Evolutionary conservation across 768 basidiomycete species (phyloP).

Genomic region (Hygrocybe coccinea): DNA sequence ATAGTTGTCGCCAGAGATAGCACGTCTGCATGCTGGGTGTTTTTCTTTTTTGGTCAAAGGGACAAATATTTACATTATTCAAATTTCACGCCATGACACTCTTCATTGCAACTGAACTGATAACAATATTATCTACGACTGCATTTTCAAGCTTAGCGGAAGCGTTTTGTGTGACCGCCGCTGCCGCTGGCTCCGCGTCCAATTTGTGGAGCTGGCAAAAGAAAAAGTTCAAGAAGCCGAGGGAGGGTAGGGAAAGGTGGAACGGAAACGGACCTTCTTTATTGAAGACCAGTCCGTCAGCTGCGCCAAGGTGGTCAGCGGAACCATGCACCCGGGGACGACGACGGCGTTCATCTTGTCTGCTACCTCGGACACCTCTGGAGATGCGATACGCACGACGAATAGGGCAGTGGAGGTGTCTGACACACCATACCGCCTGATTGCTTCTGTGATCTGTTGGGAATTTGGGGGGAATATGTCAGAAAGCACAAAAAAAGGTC

Average conservation of each 20-base stretch:
- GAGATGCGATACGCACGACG: conserved; percentile 60
- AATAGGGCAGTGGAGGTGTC: conserved; percentile 59
- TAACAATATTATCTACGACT: conserved; percentile 60
- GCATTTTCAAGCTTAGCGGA: conserved; percentile 36
- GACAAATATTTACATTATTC: not conserved
- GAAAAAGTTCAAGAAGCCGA: too few relatives aligned
- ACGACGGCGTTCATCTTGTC: conserved; percentile 55
- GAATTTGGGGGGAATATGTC: not conserved
- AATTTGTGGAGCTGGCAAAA: conserved; percentile 81
- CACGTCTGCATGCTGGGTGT: too few relatives aligned
- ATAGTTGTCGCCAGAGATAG: too few relatives aligned
- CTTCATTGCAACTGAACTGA: conserved; percentile 81
- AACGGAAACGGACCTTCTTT: conserved; percentile 76
- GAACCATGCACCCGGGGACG: conserved; percentile 53
- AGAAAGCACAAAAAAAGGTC: not conserved
- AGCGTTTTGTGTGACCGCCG: too few relatives aligned
- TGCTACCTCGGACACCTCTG: conserved; percentile 38
- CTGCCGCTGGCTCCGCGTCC: conserved; percentile 44
- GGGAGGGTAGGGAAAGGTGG: too few relatives aligned
- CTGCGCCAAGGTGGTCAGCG: conserved; percentile 39
- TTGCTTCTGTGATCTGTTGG: conserved; percentile 77
- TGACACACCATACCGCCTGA: conserved; percentile 80
- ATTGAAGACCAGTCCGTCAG: conserved; percentile 70
- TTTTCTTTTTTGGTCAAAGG: too few relatives aligned
- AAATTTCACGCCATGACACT: conserved; percentile 43